phyloP scores from a whole-genome alignment of 1,284 basidiomycete species.

The Schizophyllum commune region DNA sequence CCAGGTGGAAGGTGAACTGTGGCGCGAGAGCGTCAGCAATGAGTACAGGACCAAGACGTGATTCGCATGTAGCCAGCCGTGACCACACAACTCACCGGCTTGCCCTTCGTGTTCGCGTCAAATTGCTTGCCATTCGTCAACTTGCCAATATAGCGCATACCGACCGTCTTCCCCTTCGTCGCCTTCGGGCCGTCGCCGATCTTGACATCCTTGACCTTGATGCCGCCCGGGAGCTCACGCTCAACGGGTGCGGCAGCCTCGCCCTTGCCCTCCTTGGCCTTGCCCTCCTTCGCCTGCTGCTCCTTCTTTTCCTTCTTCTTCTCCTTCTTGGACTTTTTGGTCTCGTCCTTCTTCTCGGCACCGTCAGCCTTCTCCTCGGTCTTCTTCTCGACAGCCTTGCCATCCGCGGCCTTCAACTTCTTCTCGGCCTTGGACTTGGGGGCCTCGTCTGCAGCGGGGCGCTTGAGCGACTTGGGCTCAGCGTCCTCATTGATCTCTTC shows the following conservation, averaged over 20 bases:
- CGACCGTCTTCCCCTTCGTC: constrained; percentile 79
- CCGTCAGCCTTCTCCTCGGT: constrained; percentile 26
- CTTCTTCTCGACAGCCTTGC: constrained; percentile 41
- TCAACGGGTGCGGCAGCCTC: constrained; percentile 15
- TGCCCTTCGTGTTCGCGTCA: constrained; percentile 85
- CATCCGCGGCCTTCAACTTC: constrained; percentile 63
- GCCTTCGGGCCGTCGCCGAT: constrained; percentile 76
- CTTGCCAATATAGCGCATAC: constrained; percentile 90
- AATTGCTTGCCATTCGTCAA: constrained; percentile 81
- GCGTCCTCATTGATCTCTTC: constrained; percentile 44
- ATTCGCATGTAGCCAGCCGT: constrained; percentile 1
- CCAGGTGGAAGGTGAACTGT: constrained; percentile 82
- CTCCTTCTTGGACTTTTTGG: constrained; percentile 24
- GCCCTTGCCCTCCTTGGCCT: constrained; percentile 34
- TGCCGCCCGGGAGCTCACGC: constrained; percentile 50
- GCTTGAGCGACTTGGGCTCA: constrained; percentile 43
- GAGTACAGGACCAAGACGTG: not conserved
- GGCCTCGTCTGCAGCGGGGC: constrained; percentile 41
- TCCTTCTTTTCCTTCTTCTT: constrained; percentile 13
- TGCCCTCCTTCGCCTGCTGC: constrained; percentile 28
- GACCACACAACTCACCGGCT: constrained; percentile 49
- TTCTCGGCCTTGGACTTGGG: constrained; percentile 61
- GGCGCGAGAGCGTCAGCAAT: not conserved
- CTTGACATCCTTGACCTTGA: constrained; percentile 76
- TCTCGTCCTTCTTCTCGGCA: constrained; percentile 23